Evolutionary conservation across 306 rosid species (phyloP), one percentile per base, ranked within the genome.

Genomic region (Hippophae gyantsensis): DNA sequence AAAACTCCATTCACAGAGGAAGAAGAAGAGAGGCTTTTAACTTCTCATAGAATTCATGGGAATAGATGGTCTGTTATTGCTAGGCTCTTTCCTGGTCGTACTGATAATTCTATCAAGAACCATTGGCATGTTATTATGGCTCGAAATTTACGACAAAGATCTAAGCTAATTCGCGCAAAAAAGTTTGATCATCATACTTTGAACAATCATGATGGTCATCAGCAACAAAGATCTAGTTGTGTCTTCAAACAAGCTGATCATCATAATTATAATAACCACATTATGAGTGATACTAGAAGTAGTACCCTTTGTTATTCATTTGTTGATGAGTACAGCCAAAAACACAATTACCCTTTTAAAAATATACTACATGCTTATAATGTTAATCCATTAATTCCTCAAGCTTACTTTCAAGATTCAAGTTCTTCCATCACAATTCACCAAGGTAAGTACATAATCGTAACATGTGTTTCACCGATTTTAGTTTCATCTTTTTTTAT

Each of bases 71-170:
- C 96, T 5, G 76, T 89, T 5, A 89, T 89, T 52, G 90, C 96
- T 3, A 81, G 96, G 73, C 85, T 77, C 10, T 89, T 89, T 59
- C 96, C 96, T 0, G 95, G 96, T 58, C 58, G 96, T 12, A 89
- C 96, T 13, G 95, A 89, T 52, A 89, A 89, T 26, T 94, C 96
- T 6, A 90, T 89, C 13, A 89, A 89, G 77, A 89, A 89, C 58
- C 96, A 89, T 55, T 89, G 96, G 95, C 96, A 89, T 58, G 96
- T 89, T 2, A 89, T 85, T 73, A 85, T 85, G 95, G 90, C 96
- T 2, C 75, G 96, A 56, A 75, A 66, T 38, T 70, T 83, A 18
- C 56, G 89, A 43, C 82, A 79, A 52, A 81, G 69, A n/a, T 81
- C 86, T 3, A 89, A 82, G 61, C 59, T 70, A 32, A 32, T 32